A percentile compares a stretch with the other conserved stretches of the same genome.
phyloP scores from a whole-genome alignment of 352 stramenopile species.

The Albugo laibachii region DNA sequence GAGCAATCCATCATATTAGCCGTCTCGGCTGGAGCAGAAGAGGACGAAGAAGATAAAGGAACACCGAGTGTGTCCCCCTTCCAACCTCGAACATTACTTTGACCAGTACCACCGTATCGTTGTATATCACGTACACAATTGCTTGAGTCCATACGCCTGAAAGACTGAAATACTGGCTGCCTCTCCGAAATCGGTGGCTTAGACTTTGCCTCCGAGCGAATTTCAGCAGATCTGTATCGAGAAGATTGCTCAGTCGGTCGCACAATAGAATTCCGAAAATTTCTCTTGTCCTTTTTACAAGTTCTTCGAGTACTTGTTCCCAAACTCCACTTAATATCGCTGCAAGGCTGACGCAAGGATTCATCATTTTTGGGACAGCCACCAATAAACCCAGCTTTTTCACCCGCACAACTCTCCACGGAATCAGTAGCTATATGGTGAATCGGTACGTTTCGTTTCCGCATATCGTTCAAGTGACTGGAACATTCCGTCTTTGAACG shows the following conservation, averaged over 20 bases:
- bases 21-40: slow-evolving; percentile 1
- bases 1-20: slow-evolving; percentile 42
- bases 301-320: slow-evolving; percentile 11
- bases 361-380: too few species aligned
- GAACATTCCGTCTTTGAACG: neutral
- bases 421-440: too few species aligned
- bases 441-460: too few species aligned
- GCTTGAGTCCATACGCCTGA: neutral
- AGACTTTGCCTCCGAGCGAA: too few species aligned
- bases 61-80: too few species aligned
- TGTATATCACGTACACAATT: neutral
- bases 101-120: neutral
- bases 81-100: too few species aligned
- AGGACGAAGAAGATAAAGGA: neutral
- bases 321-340: slow-evolving; percentile 11
- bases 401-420: too few species aligned
- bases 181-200: neutral
- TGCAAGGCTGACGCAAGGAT: neutral
- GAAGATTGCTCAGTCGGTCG: too few species aligned
- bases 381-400: too few species aligned
- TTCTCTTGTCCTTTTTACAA: slow-evolving; percentile 13
- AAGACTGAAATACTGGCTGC: neutral
- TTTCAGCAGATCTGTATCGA: too few species aligned
- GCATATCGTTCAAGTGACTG: neutral
- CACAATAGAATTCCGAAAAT: too few species aligned